Percentiles rank a stretch among this genome's conserved stretches.
Conservation (phyloP, 2,329 filamentous ascomycete species). For the Apiospora kogelbergensis region DNA sequence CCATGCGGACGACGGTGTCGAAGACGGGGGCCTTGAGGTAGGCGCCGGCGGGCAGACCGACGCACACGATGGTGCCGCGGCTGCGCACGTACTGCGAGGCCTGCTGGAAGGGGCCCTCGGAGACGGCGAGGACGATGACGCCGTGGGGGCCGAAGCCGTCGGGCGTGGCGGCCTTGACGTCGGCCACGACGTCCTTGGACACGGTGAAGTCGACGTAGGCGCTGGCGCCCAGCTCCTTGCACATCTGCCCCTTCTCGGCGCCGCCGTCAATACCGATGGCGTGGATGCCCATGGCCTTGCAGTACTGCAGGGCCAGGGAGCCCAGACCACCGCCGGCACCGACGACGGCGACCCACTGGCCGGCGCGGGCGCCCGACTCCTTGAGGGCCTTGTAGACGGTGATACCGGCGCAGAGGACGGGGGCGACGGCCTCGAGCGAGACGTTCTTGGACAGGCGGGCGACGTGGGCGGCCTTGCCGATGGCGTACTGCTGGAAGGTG, state of each 20-base stretch:
- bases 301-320: slow-evolving; percentile 77
- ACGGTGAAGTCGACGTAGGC: slow-evolving; percentile 79
- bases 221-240: slow-evolving; percentile 67
- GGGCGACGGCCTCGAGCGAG: slow-evolving; percentile 73
- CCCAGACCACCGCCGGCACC: slow-evolving; percentile 85
- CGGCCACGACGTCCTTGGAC: slow-evolving; percentile 75
- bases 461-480: slow-evolving; percentile 84
- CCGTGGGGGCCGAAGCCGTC: slow-evolving; percentile 86
- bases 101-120: slow-evolving; percentile 94
- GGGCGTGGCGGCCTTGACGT: slow-evolving; percentile 77
- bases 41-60: slow-evolving; percentile 81
- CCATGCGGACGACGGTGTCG: slow-evolving; percentile 79
- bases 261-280: slow-evolving; percentile 82
- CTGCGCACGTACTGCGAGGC: slow-evolving; percentile 85
- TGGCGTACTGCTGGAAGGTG: slow-evolving; percentile 88
- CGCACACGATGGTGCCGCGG: slow-evolving; percentile 80
- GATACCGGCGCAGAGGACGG: slow-evolving; percentile 81
- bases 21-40: slow-evolving; percentile 84
- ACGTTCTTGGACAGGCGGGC: slow-evolving; percentile 78
- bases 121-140: slow-evolving; percentile 81
- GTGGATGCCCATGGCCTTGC: slow-evolving; percentile 83
- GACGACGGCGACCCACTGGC: slow-evolving; percentile 79
- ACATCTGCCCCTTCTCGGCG: slow-evolving; percentile 75
- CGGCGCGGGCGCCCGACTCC: slow-evolving; percentile 72
- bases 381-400: slow-evolving; percentile 92